Base-by-base conservation (phyloP, 305 asterid species). In the Fraxinus paxiana region DNA sequence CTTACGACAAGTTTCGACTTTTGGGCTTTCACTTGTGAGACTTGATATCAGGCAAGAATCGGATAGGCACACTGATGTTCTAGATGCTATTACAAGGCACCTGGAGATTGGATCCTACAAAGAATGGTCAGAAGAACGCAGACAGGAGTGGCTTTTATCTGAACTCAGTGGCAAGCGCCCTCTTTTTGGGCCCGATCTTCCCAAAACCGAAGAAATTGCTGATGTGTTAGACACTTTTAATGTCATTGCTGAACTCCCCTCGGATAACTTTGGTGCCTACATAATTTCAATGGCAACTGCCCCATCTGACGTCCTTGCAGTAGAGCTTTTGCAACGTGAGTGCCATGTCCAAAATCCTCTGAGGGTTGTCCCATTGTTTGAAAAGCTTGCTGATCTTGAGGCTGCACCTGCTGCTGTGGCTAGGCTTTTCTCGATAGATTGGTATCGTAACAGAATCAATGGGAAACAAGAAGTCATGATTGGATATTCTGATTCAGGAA, bases 381-480 rank as follows among this genome's bases (percentile, higher is more conserved):
- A 94, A 76, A 94, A 90, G 82, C 97, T 94, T 28, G 97, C 97
- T 48, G 98, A 94, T 85, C 97, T 92, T 0, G 94, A 92, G 86
- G 81, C 87, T 5, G 98, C 98, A 37, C 98, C 98, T 0, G 97
- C 98, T 26, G 88, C 97, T 1, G 90, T 94, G 63, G 92, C 94
- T 71, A 88, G 98, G 72, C 90, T 94, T 9, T 92, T 94, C 69
- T 92, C 98, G 2, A 82, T 94, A 30, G 98, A 90, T 18, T 94
- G 98, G 98, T 94, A 94, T 79, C 87, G 90, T 77, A 82, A 89
- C 82, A 84, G 98, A 80, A 94, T 94, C 75, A 82, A 90, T 1
- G 97, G 98, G 6, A 92, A 92, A 75, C 98, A 94, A 82, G 98
- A 94, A 85, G 98, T 94, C 83, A 94, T 94, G 98, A 91, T 94